Evolutionary conservation across 2,329 filamentous ascomycete species (phyloP).

Genomic region (Elsinoe australis): DNA sequence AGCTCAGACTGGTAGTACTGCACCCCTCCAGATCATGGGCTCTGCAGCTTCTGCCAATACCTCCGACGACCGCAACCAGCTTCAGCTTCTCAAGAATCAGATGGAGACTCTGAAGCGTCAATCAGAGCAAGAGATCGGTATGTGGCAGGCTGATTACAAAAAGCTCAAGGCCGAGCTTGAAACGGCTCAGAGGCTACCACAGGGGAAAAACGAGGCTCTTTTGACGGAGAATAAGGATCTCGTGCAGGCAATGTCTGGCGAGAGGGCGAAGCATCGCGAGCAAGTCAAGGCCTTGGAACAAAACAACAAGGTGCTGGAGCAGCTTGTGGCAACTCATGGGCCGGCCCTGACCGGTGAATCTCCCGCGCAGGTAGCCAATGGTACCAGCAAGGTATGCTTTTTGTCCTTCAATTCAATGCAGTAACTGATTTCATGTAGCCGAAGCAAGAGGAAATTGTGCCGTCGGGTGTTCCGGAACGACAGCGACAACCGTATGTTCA

Average conservation of each 20-base stretch:
- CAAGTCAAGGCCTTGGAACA: background rate
- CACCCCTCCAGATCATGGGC: too few relatives aligned
- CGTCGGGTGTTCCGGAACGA: background rate
- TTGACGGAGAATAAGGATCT: background rate
- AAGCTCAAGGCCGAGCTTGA: background rate
- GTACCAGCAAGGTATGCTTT: too few relatives aligned
- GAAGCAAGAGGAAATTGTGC: too few relatives aligned
- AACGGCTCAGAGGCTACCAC: background rate
- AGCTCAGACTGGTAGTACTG: too few relatives aligned
- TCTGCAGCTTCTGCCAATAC: background rate
- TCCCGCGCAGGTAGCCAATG: too few relatives aligned
- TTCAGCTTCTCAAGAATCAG: background rate
- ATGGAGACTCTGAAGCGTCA: background rate
- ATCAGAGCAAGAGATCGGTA: background rate
- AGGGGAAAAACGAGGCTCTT: background rate
- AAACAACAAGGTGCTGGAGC: background rate
- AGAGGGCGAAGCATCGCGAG: too few relatives aligned
- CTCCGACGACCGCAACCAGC: background rate
- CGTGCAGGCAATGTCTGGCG: too few relatives aligned
- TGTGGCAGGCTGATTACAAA: background rate
- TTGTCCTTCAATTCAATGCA: too few relatives aligned
- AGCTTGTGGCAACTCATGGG: too few relatives aligned
- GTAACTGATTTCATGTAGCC: too few relatives aligned
- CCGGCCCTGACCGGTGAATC: too few relatives aligned
- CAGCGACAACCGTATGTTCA: background rate